A percentile compares a stretch with the other conserved stretches of the same genome.
Evolutionary conservation across 306 rosid genomes (phyloP).

Genomic region (Acacia crassicarpa): DNA sequence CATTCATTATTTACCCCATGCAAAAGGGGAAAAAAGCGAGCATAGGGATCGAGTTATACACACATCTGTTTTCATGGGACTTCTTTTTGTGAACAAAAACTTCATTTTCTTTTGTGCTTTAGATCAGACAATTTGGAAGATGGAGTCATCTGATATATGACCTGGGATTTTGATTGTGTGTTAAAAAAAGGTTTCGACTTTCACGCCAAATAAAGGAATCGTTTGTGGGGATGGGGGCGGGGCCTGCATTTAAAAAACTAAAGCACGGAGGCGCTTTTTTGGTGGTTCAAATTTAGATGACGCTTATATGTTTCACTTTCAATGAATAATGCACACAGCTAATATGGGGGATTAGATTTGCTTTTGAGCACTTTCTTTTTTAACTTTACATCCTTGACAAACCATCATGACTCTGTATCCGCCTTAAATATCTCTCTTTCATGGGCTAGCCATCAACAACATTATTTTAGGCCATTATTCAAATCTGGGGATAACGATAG

Average conservation of each 20-base stretch:
- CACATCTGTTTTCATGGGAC: neutral
- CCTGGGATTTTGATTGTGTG: neutral
- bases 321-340: neutral
- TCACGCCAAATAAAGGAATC: neutral
- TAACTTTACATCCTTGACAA: slow-evolving; percentile 26
- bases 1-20: neutral
- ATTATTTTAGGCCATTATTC: neutral
- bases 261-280: slow-evolving; percentile 14
- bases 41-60: neutral
- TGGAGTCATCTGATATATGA: neutral
- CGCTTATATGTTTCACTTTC: slow-evolving; percentile 25
- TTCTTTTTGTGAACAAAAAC: neutral
- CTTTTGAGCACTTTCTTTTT: neutral
- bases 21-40: neutral
- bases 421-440: neutral
- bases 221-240: slow-evolving; percentile 4
- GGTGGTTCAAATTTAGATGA: slow-evolving; percentile 20
- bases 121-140: neutral
- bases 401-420: neutral
- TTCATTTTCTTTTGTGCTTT: neutral
- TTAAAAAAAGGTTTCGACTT: neutral
- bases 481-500: neutral
- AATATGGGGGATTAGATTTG: neutral
- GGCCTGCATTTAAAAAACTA: neutral
- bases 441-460: neutral